Base-by-base conservation (phyloP, 176 grass and related monocot genomes). In the Zoysia pacifica region DNA sequence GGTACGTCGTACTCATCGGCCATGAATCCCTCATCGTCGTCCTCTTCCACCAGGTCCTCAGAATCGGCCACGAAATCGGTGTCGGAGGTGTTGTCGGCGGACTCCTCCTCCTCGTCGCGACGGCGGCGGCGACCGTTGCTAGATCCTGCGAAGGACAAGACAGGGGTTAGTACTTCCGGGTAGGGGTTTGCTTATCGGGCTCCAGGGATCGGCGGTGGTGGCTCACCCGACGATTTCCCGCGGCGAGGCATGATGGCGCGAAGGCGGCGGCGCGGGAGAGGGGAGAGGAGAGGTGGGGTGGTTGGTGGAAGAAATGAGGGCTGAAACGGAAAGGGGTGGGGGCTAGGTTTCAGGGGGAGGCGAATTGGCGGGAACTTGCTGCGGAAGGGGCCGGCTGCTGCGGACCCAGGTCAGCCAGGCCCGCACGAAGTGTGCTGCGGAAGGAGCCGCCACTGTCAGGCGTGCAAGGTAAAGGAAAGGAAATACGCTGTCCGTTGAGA, bases 291-390 rank as follows among this genome's bases (percentile, higher is more conserved):
- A 3, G 20, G 68, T 12, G 11, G 43, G 56, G 16, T 12, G 0
- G 45, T 48, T 41, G 5, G 86, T 40, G 37, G 0, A 6, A 62
- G 72, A 13, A 18, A 5, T n/a, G 44, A 36, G 50, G 61, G 54
- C 15, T 62, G 28, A 28, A 28, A 28, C 28, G 28, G 28, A 28
- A 5, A 38, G 15, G 3, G 8, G 53, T 43, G 10, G 18, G 47
- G 45, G 28, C 54, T 60, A 73, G 49, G 86, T 84, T 65, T 50
- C 15, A 43, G 2, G 47, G 18, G 37, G 5, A 42, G 55, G 54
- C 53, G 88, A 83, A 87, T 75, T 79, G 84, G 88, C 88, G 88
- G 88, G 88, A 90, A 87, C 60, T 64, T 80, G 74, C 62, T 5
- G 65, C 19, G 12, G 53, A 58, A 83, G 55, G 45, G 9, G 61